Evolutionary conservation across 176 grass and related monocot species (phyloP), one percentile per base, ranked within the genome.

Genomic region (Cenchrus purpureus): DNA sequence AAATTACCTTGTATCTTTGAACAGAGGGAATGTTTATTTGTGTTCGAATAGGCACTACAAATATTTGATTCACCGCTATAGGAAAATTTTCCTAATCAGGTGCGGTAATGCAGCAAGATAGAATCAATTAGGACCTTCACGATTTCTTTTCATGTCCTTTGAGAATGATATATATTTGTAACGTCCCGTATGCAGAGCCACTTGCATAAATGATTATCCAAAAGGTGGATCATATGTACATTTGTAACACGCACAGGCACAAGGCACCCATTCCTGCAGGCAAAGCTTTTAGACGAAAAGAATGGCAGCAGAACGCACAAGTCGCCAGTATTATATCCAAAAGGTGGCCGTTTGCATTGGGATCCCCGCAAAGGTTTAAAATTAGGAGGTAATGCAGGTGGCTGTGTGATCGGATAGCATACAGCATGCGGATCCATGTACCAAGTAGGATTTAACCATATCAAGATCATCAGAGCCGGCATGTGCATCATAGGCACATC

Each of bases 281-380:
- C 49, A 51, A 20, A 86, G 8, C 64, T 77, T 64, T 89, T 77
- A 34, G 4, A 77, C 13, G 12, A 66, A 82, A 81, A 81, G 34
- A 77, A 75, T 76, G 32, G 5, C 15, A 76, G 7, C 37, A 40
- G 8, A 70, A 75, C 10, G 10, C 42, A 54, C 48, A 54, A 19
- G 12, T 77, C 13, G 19, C 74, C 52, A 75, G 69, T 71, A 71
- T 31, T 71, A 64, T 78, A 63, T 65, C 16, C 62, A 64, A 77
- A 72, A 71, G 17, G 57, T 57, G 14, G 31, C 32, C 48, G 31
- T 63, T 88, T 61, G 63, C 69, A 51, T 60, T 44, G 63, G 64
- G 64, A 78, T 83, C 65, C 65, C 46, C 73, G 10, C 20, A 17
- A 31, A 53, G 10, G 51, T 32, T 83, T 78, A 55, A 55, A 71